Evolutionary conservation across 768 basidiomycete species (phyloP).

Genomic region (Royoungia palumana): DNA sequence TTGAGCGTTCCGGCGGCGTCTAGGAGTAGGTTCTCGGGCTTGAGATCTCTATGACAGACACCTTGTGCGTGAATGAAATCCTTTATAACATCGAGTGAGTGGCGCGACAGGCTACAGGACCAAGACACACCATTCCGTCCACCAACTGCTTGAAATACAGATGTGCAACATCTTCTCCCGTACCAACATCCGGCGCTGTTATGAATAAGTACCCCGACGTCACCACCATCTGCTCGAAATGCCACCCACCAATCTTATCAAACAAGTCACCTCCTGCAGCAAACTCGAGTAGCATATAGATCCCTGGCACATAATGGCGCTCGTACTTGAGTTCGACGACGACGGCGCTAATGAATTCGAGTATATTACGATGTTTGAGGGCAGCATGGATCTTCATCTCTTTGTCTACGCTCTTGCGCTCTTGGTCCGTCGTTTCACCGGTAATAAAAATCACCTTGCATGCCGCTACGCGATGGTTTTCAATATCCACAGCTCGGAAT

Average conservation of each 20-base stretch:
- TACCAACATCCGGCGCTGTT: conserved; percentile 85
- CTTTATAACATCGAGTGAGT: conserved; percentile 35
- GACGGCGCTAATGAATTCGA: conserved; percentile 79
- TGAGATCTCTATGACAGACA: conserved; percentile 94
- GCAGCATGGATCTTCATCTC: conserved; percentile 88
- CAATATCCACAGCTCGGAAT: conserved; percentile 73
- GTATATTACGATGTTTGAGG: conserved; percentile 74
- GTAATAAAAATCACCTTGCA: conserved; percentile 80
- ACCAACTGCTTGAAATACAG: conserved; percentile 86
- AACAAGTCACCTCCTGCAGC: conserved; percentile 95
- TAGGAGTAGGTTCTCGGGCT: conserved; percentile 93
- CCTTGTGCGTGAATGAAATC: conserved; percentile 84
- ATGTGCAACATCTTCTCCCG: conserved; percentile 84
- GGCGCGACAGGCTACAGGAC: not conserved
- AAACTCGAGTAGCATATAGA: conserved; percentile 91
- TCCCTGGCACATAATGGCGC: conserved; percentile 64
- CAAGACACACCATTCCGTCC: conserved; percentile 66
- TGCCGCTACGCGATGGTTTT: conserved; percentile 68
- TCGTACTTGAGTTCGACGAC: conserved; percentile 65
- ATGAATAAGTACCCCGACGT: not conserved
- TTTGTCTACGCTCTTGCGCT: conserved; percentile 81
- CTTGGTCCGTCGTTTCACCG: conserved; percentile 56
- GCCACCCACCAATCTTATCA: conserved; percentile 88
- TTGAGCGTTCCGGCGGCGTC: conserved; percentile 83
- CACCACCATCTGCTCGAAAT: not conserved